A percentile compares a stretch with the other conserved stretches of the same genome.
These are phyloP conservation scores for Phytopythium vexans DNA, from an alignment of 352 stramenopile genomes.

Conservation along the genomic window DNA sequence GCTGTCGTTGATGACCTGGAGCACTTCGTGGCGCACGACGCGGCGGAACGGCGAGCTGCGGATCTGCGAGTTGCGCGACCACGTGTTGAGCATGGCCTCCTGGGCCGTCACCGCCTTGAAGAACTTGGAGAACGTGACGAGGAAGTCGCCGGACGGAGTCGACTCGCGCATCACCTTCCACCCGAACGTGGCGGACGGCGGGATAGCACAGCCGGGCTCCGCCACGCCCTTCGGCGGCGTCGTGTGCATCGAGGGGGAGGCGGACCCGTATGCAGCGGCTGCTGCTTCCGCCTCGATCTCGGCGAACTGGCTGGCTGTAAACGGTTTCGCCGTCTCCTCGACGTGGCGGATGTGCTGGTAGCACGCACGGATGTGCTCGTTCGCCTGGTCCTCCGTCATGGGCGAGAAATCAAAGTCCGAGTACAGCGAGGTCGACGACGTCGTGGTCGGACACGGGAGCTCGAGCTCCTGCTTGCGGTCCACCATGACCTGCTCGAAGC, in stretches of 20 bases:
- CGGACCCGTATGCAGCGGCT: too few species aligned
- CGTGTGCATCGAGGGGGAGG: too few species aligned
- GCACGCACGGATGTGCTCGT: conserved; percentile 49
- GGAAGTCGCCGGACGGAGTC: conserved; percentile 34
- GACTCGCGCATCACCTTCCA: conserved; percentile 46
- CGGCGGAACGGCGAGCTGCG: conserved; percentile 26
- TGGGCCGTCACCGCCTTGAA: conserved; percentile 34
- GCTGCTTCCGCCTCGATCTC: conserved; percentile 12
- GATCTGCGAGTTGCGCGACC: conserved; percentile 24
- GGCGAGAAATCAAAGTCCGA: conserved; percentile 44
- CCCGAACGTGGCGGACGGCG: conserved; percentile 47
- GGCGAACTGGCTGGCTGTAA: conserved; percentile 25
- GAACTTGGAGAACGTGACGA: conserved; percentile 50
- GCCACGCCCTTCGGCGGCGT: not conserved
- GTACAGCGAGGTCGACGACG: conserved; percentile 22
- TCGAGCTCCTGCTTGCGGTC: conserved; percentile 47
- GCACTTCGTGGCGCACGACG: conserved; percentile 34
- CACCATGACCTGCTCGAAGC: conserved; percentile 49
- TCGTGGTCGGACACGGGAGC: conserved; percentile 31
- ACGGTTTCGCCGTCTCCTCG: conserved; percentile 39
- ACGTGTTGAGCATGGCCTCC: conserved; percentile 40
- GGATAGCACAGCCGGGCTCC: conserved; percentile 23
- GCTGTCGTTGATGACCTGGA: conserved; percentile 50
- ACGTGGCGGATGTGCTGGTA: conserved; percentile 54
- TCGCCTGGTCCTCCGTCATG: conserved; percentile 52